These are phyloP conservation scores for Solanum virginianum DNA, from an alignment of 257 asterid species.

Conservation along the genomic window DNA sequence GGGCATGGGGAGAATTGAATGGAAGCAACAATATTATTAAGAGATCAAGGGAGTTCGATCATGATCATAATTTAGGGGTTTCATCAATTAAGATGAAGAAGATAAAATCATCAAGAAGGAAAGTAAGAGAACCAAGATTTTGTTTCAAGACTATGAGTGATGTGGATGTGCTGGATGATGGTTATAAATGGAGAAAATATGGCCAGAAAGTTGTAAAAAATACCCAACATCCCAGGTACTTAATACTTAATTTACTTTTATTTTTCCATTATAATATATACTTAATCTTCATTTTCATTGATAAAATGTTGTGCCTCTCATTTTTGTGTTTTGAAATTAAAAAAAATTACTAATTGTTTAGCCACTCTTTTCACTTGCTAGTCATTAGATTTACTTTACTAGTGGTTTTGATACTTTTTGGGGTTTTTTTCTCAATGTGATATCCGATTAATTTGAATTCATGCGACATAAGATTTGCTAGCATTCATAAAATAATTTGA, in stretches of 20 bases:
- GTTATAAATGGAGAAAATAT: conserved; percentile 95
- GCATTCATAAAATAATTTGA: background rate
- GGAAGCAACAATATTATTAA: conserved; percentile 34
- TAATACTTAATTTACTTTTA: background rate
- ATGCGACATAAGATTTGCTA: background rate
- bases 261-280: background rate
- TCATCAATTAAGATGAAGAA: conserved; percentile 72
- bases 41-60: conserved; percentile 23
- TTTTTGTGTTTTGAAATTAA: background rate
- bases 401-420: background rate
- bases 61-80: conserved; percentile 32
- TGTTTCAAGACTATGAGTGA: conserved; percentile 95
- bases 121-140: conserved; percentile 91
- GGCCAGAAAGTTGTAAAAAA: conserved; percentile 96
- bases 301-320: background rate
- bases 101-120: conserved; percentile 47
- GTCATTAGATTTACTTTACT: background rate
- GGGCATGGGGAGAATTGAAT: conserved; percentile 64
- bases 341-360: background rate
- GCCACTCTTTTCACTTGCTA: background rate
- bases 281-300: background rate
- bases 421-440: too few species aligned
- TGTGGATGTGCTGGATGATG: conserved; percentile 89
- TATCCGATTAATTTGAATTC: background rate
- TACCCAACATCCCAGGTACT: conserved; percentile 90